Evolutionary conservation across 2,329 filamentous ascomycete genomes (phyloP).

Genomic region (Stachybotrys chlorohalonatus): DNA sequence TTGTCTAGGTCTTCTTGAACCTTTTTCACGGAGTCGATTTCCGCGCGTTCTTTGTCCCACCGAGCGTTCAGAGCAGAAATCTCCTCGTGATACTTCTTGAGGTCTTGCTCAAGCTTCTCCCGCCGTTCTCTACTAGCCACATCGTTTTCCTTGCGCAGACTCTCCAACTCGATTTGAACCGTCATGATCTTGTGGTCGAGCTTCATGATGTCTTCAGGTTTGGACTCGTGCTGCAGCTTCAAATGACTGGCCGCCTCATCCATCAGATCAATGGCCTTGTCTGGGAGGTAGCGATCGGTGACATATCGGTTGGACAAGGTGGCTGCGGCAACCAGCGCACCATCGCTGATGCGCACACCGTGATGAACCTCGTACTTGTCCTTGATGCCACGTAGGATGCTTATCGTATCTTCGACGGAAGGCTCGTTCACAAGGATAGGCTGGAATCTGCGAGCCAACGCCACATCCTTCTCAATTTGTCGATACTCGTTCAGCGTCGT

Average conservation of each 20-base stretch:
- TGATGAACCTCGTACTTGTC: slow-evolving; percentile 97
- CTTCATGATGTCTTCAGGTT: slow-evolving; percentile 87
- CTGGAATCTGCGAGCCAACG: slow-evolving; percentile 85
- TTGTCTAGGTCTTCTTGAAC: slow-evolving; percentile 83
- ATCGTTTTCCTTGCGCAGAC: slow-evolving; percentile 87
- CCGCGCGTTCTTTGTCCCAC: slow-evolving; percentile 83
- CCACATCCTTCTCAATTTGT: slow-evolving; percentile 91
- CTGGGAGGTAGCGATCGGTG: slow-evolving; percentile 88
- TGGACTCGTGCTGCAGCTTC: slow-evolving; percentile 89
- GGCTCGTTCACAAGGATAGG: slow-evolving; percentile 92
- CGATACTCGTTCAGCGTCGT: slow-evolving; percentile 91
- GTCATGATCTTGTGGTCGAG: slow-evolving; percentile 95
- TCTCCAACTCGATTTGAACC: slow-evolving; percentile 93
- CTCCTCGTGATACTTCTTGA: slow-evolving; percentile 71
- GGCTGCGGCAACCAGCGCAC: slow-evolving; percentile 82
- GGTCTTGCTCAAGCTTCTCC: slow-evolving; percentile 70
- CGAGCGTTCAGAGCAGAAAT: slow-evolving; percentile 64
- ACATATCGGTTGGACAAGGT: slow-evolving; percentile 94
- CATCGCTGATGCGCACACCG: slow-evolving; percentile 88
- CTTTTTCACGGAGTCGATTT: slow-evolving; percentile 81
- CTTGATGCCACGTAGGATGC: slow-evolving; percentile 91
- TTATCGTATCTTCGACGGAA: slow-evolving; percentile 84
- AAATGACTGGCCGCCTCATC: slow-evolving; percentile 90
- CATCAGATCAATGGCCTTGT: slow-evolving; percentile 95
- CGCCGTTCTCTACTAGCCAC: slow-evolving; percentile 79